Evolutionary conservation across 371 early-diverging fungal species (phyloP), one percentile per base, ranked within the genome.

Genomic region (Mucor indicus): DNA sequence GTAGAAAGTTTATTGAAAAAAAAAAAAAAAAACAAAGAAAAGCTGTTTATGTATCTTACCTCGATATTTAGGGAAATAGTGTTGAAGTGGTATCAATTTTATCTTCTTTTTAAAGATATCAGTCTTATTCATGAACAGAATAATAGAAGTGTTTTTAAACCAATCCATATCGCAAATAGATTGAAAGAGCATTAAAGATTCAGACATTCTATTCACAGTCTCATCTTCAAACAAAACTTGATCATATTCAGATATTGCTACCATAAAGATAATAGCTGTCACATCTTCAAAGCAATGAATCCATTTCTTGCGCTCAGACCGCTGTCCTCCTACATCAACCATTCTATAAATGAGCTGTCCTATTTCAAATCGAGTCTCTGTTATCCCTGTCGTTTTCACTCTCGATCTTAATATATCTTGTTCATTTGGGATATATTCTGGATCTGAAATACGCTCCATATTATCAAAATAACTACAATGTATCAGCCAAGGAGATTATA

Each of bases 281-380:
- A 95, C 94, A 46, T 86, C 85, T 52, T 92, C 93, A 63, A 92
- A 86, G 60, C 90, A 93, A 38, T 91, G 91, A 25, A 89, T 77
- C 95, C 95, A 94, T 60, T 92, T 92, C 55, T 90, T 93, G 50
- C 95, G 81, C 54, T 90, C 90, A 17, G 84, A 81, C 19, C 90
- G 67, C 64, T 91, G 93, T 4, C 93, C 93, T 19, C 93, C 93
- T n/a, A 93, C 93, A 67, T 93, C 93, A 64, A 91, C 81, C 89
- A 93, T 89, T 25, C 83, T 63, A 57, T 85, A 88, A 1, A 82
- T 82, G 42, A 90, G 56, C 16, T 84, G 71, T 15, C 86, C 87
- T n/a, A 92, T 73, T 16, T 73, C 55, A 73, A 93, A 93, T 3
- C 67, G 68, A 0, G 88, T 90, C 61, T 93, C 94, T 38, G 78